Percentiles rank a stretch among this genome's conserved stretches.
Evolutionary conservation across 73 alveolate species (phyloP).

Genomic region (Blepharisma stoltei): DNA sequence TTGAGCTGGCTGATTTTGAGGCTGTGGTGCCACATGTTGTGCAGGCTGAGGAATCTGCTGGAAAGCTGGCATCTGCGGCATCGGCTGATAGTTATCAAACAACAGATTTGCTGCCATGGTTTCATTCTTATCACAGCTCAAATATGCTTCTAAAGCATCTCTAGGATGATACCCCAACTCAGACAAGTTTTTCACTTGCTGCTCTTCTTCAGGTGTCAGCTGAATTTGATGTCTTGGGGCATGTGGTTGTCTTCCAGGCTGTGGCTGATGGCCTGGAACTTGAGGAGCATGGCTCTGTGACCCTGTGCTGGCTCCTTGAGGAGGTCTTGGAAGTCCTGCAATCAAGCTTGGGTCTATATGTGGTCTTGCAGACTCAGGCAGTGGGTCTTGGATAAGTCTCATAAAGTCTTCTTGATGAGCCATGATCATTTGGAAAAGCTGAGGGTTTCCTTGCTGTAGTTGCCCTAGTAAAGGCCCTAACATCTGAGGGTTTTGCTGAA

Average conservation of each 20-base stretch:
- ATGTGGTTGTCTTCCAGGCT: too few species aligned
- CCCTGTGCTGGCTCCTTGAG: background rate
- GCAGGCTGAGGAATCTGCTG: too few species aligned
- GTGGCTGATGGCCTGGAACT: too few species aligned
- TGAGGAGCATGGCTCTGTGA: too few species aligned
- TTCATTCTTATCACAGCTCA: constrained; percentile 37
- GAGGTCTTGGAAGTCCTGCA: constrained; percentile 6
- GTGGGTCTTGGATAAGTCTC: constrained; percentile 53
- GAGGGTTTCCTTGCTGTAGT: constrained; percentile 58
- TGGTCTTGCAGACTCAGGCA: constrained; percentile 29
- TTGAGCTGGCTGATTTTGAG: too few species aligned
- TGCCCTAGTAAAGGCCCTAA: constrained; percentile 52
- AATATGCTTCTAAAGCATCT: constrained; percentile 30
- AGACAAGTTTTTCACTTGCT: background rate
- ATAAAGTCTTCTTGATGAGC: constrained; percentile 45
- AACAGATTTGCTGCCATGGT: constrained; percentile 14
- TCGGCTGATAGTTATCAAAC: constrained; percentile 17
- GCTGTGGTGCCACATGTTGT: too few species aligned
- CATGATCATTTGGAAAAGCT: constrained; percentile 44
- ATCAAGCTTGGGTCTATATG: background rate
- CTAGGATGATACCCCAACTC: constrained; percentile 16
- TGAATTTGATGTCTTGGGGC: background rate
- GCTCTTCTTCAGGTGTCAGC: constrained; percentile 14
- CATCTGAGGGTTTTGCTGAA: constrained; percentile 58
- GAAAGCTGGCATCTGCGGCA: too few species aligned